Conservation (phyloP, 164 flowering plant genomes). For the Liriodendron chinense region DNA sequence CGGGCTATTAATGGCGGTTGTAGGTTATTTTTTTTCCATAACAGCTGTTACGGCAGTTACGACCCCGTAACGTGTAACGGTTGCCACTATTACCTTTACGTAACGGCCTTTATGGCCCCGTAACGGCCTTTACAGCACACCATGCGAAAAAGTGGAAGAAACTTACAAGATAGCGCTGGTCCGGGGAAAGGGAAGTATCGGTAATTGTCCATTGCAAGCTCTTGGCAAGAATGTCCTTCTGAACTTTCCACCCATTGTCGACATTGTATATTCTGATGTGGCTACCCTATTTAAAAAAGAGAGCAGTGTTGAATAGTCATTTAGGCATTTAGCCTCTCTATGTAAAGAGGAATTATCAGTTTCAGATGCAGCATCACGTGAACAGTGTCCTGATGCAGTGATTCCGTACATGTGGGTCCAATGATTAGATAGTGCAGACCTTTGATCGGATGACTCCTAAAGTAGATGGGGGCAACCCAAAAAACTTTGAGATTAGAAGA, state of each 20-base stretch:
- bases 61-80: too few species aligned
- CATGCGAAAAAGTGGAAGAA: background rate
- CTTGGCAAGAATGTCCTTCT: constrained; percentile 74
- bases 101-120: too few species aligned
- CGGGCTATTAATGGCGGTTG: too few species aligned
- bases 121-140: too few species aligned
- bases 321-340: background rate
- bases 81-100: too few species aligned
- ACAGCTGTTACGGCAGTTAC: too few species aligned
- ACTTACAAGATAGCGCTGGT: constrained; percentile 76
- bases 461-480: background rate
- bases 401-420: background rate
- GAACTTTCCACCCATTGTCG: constrained; percentile 76
- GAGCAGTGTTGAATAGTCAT: background rate
- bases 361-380: too few species aligned
- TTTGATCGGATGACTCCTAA: too few species aligned
- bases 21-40: too few species aligned
- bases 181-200: constrained; percentile 86
- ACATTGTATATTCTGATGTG: constrained; percentile 78
- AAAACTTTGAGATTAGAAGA: background rate
- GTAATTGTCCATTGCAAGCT: constrained; percentile 91
- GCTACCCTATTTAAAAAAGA: constrained; percentile 49
- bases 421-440: background rate
- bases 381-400: background rate
- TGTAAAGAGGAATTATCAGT: background rate